Percentiles rank a stretch among this genome's conserved stretches.
Evolutionary conservation across 768 basidiomycete species (phyloP).

Genomic region (Rubroboletus pulcherrimus): DNA sequence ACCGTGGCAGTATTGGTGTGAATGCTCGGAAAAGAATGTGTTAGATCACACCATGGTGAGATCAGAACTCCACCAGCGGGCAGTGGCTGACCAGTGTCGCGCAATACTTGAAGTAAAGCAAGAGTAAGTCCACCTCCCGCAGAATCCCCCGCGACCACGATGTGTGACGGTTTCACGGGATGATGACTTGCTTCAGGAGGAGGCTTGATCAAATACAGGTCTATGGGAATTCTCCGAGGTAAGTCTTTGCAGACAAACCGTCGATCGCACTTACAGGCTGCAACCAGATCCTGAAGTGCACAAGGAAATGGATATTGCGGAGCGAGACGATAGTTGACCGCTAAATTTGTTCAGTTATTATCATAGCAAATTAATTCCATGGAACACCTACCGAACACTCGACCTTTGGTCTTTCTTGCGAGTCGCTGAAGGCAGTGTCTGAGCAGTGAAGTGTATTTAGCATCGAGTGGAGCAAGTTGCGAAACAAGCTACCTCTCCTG

Average conservation of each 20-base stretch:
- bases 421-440: conserved; percentile 77
- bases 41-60: conserved; percentile 92
- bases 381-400: conserved; percentile 64
- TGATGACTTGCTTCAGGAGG: conserved; percentile 74
- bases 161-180: conserved; percentile 75
- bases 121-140: conserved; percentile 88
- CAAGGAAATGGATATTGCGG: conserved; percentile 98
- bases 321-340: conserved; percentile 81
- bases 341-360: conserved; percentile 35
- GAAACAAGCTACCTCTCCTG: conserved; percentile 53
- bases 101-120: conserved; percentile 80
- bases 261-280: conserved; percentile 60
- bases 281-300: conserved; percentile 82
- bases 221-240: conserved; percentile 33
- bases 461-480: conserved; percentile 1
- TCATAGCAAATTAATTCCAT: neutral
- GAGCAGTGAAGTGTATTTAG: conserved; percentile 1
- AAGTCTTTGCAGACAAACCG: neutral
- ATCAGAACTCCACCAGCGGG: conserved; percentile 89
- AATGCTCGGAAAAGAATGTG: conserved; percentile 91
- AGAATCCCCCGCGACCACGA: conserved; percentile 87
- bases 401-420: conserved; percentile 89
- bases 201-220: conserved; percentile 86
- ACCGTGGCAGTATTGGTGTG: conserved; percentile 83
- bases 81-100: conserved; percentile 74